Evolutionary conservation across 805 yeast genomes (phyloP).

Genomic region (Isabelozyma heimii): DNA sequence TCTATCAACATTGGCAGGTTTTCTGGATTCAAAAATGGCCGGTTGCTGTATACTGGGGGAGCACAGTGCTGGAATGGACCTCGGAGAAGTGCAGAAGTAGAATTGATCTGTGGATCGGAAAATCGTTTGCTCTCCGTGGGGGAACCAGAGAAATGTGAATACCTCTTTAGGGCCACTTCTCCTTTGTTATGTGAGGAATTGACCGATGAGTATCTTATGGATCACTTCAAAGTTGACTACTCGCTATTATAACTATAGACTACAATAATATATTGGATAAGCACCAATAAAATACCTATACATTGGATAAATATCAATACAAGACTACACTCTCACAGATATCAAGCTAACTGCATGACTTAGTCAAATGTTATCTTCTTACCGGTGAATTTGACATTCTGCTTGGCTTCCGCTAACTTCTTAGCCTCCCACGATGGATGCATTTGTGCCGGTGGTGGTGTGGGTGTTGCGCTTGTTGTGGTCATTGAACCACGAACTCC

Average conservation of each 20-base stretch:
- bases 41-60: constrained; percentile 55
- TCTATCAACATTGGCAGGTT: constrained; percentile 51
- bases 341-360: neutral
- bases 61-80: constrained; percentile 96
- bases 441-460: constrained; percentile 17
- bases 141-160: constrained; percentile 89
- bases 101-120: constrained; percentile 63
- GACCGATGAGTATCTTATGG: constrained; percentile 23
- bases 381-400: constrained; percentile 70
- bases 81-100: constrained; percentile 62
- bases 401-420: constrained; percentile 64
- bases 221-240: constrained; percentile 21
- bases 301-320: neutral
- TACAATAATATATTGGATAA: constrained; percentile 1
- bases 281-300: constrained; percentile 1
- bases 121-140: constrained; percentile 60
- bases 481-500: constrained; percentile 27
- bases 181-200: constrained; percentile 45
- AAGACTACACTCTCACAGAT: neutral
- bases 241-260: constrained; percentile 15
- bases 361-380: constrained; percentile 77
- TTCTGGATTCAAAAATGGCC: constrained; percentile 18
- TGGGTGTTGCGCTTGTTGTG: neutral
- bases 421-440: constrained; percentile 99
- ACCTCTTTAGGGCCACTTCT: constrained; percentile 48